These are phyloP conservation scores for Nannochloris sp. DNA, from an alignment of 139 green algal genomes.

Conservation along the genomic window DNA sequence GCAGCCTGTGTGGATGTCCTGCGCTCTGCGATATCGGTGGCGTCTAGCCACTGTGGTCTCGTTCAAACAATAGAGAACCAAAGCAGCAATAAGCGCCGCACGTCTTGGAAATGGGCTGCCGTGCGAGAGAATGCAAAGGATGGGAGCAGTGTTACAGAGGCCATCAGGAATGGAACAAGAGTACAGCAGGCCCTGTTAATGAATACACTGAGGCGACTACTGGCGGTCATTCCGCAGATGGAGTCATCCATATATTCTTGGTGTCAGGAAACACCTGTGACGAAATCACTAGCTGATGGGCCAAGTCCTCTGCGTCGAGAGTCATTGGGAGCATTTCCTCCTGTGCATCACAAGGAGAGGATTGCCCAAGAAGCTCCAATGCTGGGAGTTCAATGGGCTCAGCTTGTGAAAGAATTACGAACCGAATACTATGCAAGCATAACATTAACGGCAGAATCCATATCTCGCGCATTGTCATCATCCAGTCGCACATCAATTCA, in stretches of 20 bases:
- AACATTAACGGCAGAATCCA: conserved; percentile 34
- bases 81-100: background rate
- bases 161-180: conserved; percentile 18
- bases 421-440: conserved; percentile 43
- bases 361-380: conserved; percentile 24
- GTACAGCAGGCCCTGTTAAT: conserved; percentile 43
- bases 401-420: conserved; percentile 54
- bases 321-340: background rate
- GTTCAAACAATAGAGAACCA: conserved; percentile 21
- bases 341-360: conserved; percentile 5
- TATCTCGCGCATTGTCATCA: conserved; percentile 27
- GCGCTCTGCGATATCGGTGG: conserved; percentile 32
- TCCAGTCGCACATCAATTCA: conserved; percentile 11
- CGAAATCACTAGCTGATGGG: conserved; percentile 2
- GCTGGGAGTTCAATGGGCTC: conserved; percentile 47
- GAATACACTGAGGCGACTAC: conserved; percentile 43
- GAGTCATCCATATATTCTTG: conserved; percentile 35
- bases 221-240: conserved; percentile 36
- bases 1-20: conserved; percentile 28
- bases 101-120: conserved; percentile 16
- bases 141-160: background rate
- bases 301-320: background rate
- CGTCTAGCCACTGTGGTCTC: conserved; percentile 48
- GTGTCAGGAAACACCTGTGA: conserved; percentile 17
- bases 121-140: background rate